Evolutionary conservation across 2,329 filamentous ascomycete species (phyloP), one percentile per base, ranked within the genome.

Genomic region (Talaromyces sp.): DNA sequence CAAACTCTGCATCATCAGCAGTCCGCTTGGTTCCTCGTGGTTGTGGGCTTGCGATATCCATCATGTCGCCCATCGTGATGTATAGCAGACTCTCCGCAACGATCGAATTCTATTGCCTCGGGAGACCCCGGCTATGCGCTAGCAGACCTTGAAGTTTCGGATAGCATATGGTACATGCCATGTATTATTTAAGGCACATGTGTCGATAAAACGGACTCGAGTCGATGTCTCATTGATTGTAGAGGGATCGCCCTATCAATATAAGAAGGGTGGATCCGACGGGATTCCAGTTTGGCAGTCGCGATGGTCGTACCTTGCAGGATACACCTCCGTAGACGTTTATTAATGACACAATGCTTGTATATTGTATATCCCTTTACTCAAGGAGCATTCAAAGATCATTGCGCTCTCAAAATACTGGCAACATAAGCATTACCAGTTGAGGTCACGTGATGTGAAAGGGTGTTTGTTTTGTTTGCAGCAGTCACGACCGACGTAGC

Each of bases 21-120:
- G 82, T 79, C 50, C 83, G 77, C 69, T 86, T 85, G 9, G 73
- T 75, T 28, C 81, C 80, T 52, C 76, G 72, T 59, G 69, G 66
- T 58, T 74, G 71, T 1, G 62, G 59, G 9, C 62, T 25, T 66
- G 82, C 79, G 31, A 80, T 48, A 58, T 82, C 76, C 80, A 82
- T 82, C 16, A 67, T 66, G 12, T 77, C 75, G 35, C 70, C 68
- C 75, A 76, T 78, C 18, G 39, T 60, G 25, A 25, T 58, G 11
- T 42, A 60, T n/a, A 21, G 14, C 31, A 35, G 28, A 6, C 18
- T 59, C 8, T 59, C 8, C n/a, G 40, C 23, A n/a, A 46, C 16
- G 42, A 46, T 6, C 25, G 57, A 23, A 28, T 5, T 12, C 9
- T 8, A 2, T 11, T 39, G 28, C 5, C 14, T 6, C 0, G 2